Base-by-base conservation (phyloP, 768 basidiomycete genomes). In the Amanita pallidorosea region DNA sequence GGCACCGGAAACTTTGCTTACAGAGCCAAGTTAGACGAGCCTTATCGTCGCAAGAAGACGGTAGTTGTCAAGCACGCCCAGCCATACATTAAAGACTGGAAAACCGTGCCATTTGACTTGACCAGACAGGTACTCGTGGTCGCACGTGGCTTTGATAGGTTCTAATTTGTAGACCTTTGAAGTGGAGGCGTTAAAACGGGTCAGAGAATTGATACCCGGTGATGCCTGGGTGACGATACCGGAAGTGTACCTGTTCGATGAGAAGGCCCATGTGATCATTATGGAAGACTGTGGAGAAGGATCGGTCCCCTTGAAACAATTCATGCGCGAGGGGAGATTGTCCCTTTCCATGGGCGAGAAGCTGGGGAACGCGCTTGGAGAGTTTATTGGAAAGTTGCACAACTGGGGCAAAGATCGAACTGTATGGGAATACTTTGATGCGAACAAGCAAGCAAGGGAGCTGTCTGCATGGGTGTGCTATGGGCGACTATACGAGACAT, bases 51-150 rank as follows among this genome's bases (percentile, higher is more conserved):
- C 0, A 63, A 58, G 4, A 52, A 59, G 45, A 81, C 79, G 4
- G 59, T 80, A 11, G 67, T 85, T 27, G 56, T 84, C 38, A 85
- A 86, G 62, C 78, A 84, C 63, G 71, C 71, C 8, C 70, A 73
- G 45, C 65, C 72, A 23, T 77, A 72, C 53, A 60, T 65, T 33
- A 58, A 70, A 65, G 47, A 17, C 29, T 53, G 55, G 33, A 45
- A 59, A 47, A 35, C 35, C 53, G 27, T 67, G 51, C 34, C 58
- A 38, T 61, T 68, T 31, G 56, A 58, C 34, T 55, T 77, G 13
- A 66, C 70, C 33, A 69, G 82, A 55, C 82, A 84, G 76, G 83
- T 80, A 53, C 49, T 64, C 48, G 20, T 25, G 31, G 15, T 47
- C 11, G 37, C 40, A 17, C 17, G 18, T 23, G 36, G 15, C 34